Evolutionary conservation across 257 asterid genomes (phyloP).

Genomic region (Ehretia macrophylla): DNA sequence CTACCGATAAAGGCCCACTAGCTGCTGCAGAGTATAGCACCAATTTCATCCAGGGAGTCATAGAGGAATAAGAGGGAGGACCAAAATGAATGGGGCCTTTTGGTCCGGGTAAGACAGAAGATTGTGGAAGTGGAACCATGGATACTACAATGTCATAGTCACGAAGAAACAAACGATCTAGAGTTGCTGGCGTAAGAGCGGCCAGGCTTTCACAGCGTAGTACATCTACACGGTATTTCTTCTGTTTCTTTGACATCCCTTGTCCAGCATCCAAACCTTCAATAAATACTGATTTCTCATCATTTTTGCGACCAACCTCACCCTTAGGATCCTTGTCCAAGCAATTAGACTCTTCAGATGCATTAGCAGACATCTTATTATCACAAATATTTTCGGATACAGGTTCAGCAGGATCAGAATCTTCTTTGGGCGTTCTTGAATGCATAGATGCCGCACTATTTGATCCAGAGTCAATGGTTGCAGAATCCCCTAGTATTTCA

Average conservation of each 20-base stretch:
- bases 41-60: slow-evolving; percentile 99
- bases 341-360: slow-evolving; percentile 35
- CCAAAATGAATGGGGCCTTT: slow-evolving; percentile 99
- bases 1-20: slow-evolving; percentile 95
- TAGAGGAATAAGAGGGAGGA: slow-evolving; percentile 92
- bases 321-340: slow-evolving; percentile 31
- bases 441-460: slow-evolving; percentile 27
- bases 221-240: slow-evolving; percentile 77
- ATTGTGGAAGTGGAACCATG: slow-evolving; percentile 96
- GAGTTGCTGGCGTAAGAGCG: slow-evolving; percentile 80
- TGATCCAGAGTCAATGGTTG: slow-evolving; percentile 26
- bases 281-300: slow-evolving; percentile 36
- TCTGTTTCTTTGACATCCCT: slow-evolving; percentile 43
- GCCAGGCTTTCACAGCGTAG: slow-evolving; percentile 99
- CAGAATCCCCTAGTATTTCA: slow-evolving; percentile 32
- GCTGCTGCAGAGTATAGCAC: slow-evolving; percentile 69
- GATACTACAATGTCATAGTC: slow-evolving; percentile 93
- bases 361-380: slow-evolving; percentile 27
- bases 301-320: slow-evolving; percentile 38
- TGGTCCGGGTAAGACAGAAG: slow-evolving; percentile 93
- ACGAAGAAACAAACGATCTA: slow-evolving; percentile 91
- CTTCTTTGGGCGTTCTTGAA: slow-evolving; percentile 23
- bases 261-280: slow-evolving; percentile 44
- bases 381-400: slow-evolving; percentile 20
- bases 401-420: slow-evolving; percentile 35